Percentiles rank a stretch among this genome's conserved stretches.
These are phyloP conservation scores for Amylostereum chailletii DNA, from an alignment of 1,284 basidiomycete genomes.

Conservation along the genomic window DNA sequence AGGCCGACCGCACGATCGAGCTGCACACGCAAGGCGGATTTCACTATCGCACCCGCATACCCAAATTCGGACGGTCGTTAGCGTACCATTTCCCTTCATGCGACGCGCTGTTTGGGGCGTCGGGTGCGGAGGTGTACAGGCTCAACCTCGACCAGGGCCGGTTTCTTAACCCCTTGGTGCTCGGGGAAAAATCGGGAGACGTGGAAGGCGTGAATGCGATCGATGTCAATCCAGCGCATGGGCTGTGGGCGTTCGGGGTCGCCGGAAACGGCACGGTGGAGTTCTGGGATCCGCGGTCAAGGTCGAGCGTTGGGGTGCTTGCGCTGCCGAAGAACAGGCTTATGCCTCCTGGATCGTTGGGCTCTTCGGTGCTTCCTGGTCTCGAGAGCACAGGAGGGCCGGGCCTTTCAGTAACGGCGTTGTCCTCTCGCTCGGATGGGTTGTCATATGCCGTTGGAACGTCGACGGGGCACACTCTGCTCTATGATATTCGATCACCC, in stretches of 20 bases:
- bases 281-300: slow-evolving; percentile 92
- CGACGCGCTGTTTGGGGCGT: slow-evolving; percentile 59
- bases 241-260: slow-evolving; percentile 83
- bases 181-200: slow-evolving; percentile 40
- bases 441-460: slow-evolving; percentile 93
- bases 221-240: slow-evolving; percentile 92
- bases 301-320: slow-evolving; percentile 73
- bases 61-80: slow-evolving; percentile 86
- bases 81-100: slow-evolving; percentile 58
- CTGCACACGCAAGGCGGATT: slow-evolving; percentile 93
- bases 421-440: slow-evolving; percentile 82
- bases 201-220: slow-evolving; percentile 84
- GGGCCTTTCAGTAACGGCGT: slow-evolving; percentile 70
- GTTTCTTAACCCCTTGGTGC: slow-evolving; percentile 75
- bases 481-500: slow-evolving; percentile 90
- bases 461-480: slow-evolving; percentile 86
- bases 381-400: slow-evolving; percentile 25
- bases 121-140: slow-evolving; percentile 80
- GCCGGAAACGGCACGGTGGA: slow-evolving; percentile 83
- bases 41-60: slow-evolving; percentile 90
- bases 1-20: slow-evolving; percentile 91
- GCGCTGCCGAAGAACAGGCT: slow-evolving; percentile 62
- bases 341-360: slow-evolving; percentile 32
- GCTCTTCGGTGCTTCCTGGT: slow-evolving; percentile 30
- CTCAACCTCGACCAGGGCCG: slow-evolving; percentile 95